A percentile compares a stretch with the other conserved stretches of the same genome.
Conservation (phyloP, 352 stramenopile genomes). For the Globisporangium lucens region DNA sequence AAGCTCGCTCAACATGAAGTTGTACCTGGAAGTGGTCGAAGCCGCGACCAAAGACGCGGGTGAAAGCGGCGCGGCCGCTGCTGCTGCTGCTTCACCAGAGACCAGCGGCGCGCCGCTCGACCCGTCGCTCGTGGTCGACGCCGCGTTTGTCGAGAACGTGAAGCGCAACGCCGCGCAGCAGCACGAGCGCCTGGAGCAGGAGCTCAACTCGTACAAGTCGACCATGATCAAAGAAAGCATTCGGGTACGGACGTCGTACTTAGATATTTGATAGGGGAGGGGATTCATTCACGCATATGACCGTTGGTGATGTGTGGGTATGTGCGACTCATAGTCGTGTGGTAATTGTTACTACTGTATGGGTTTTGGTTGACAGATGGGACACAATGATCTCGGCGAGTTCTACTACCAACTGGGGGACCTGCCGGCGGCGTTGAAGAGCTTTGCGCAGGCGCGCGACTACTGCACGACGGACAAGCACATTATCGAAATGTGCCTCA, state of each 20-base stretch:
- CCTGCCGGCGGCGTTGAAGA: slow-evolving; percentile 71
- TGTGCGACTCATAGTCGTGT: not conserved
- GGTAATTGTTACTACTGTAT: not conserved
- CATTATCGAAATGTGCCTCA: slow-evolving; percentile 89
- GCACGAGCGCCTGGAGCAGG: slow-evolving; percentile 82
- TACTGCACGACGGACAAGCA: slow-evolving; percentile 91
- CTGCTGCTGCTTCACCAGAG: slow-evolving; percentile 19
- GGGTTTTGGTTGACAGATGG: slow-evolving; percentile 50
- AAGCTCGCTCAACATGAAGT: slow-evolving; percentile 59
- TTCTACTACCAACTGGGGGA: slow-evolving; percentile 88
- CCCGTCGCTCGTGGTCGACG: slow-evolving; percentile 31
- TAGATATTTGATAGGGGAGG: not conserved
- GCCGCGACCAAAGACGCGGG: slow-evolving; percentile 25
- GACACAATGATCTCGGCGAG: slow-evolving; percentile 83
- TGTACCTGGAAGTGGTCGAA: slow-evolving; percentile 62
- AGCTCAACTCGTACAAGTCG: slow-evolving; percentile 90
- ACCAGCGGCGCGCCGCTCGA: slow-evolving; percentile 15
- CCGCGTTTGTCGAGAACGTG: slow-evolving; percentile 56
- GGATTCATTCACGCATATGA: not conserved
- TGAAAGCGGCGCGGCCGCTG: not conserved
- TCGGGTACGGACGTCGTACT: slow-evolving; percentile 34
- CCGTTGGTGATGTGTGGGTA: not conserved
- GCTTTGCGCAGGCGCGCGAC: slow-evolving; percentile 83
- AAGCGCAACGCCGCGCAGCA: slow-evolving; percentile 60
- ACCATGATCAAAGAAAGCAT: slow-evolving; percentile 92